Evolutionary conservation across 148 eudicot species (phyloP), one percentile per base, ranked within the genome.

Genomic region (Camellia lanceoleosa): DNA sequence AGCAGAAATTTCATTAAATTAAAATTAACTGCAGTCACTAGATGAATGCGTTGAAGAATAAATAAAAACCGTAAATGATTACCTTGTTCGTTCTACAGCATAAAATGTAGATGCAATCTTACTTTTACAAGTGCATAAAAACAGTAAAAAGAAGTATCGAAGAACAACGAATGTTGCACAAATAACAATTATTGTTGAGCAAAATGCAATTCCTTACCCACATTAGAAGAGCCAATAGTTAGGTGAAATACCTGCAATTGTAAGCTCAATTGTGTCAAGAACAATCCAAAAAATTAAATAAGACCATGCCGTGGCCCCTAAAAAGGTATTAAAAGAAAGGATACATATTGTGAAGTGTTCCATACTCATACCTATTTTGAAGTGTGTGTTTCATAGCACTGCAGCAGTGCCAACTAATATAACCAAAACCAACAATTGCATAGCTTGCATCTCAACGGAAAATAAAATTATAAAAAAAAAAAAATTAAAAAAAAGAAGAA

Each of bases 211-310:
- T 78, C n/a, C n/a, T n/a, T n/a, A n/a, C n/a, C 98, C 72, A 86
- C 51, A 84, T 92, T 93, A 64, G 91, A 89, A 75, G 89, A 88
- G 69, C 98, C 98, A 81, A 93, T 92, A 87, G 92, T 72, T 68
- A 92, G 81, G 83, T 93, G 98, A 85, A 93, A 92, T 75, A 93
- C 98, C 98, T 93, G 91, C 86, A 86, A 78, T 80, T 77, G 75
- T 66, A 85, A 30, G 68, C 71, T 20, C 69, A 83, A 52, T 60
- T 73, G 42, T 73, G 65, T 83, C 76, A 84, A 76, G 67, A 74
- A 56, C 42, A 74, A 10, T 23, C n/a, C 51, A 80, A 61, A 83
- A 23, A 23, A 23, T 23, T 23, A 23, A 23, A 23, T 23, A 23
- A 23, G 23, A 23, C 23, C 23, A 23, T 23, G 23, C 23, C 23